Base-by-base conservation (phyloP, 2,329 filamentous ascomycete species). In the Thelonectria rubi region DNA sequence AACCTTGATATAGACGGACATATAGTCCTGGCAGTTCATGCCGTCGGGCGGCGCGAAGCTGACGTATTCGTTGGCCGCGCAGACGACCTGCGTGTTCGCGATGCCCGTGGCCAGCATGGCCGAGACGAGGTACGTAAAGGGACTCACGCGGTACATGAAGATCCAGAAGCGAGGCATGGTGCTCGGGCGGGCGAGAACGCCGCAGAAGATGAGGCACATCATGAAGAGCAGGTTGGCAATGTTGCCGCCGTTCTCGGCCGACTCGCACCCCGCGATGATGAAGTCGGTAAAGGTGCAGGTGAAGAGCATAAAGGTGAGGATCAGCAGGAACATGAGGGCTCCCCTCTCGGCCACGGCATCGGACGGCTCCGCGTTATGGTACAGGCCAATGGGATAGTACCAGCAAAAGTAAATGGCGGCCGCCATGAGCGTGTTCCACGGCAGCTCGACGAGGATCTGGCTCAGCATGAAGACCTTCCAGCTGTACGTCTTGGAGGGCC, bases 71-170 rank as follows among this genome's bases (percentile, higher is more conserved):
- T 90, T 91, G 6, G 74, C 65, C 0, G 91, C 86, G 75, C 93
- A 97, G 0, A 74, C 67, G 32, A 94, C 87, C 0, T 77, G 50
- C 0, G 86, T 86, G 69, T 90, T 88, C 42, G 91, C 90, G 5
- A 97, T 79, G 3, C 86, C 91, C 0, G 85, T 86, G 0, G 89
- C 84, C 0, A 94, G 76, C 79, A 97, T 88, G 20, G 88, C 91
- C 10, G 85, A 84, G 24, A 94, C 86, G 15, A 95, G 80, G 74
- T 97, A 97, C 0, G 91, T 94, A 69, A 97, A 91, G 0, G 93
- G 93, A 0, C 89, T 93, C 50, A 93, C 79, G 48, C 90, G 86
- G 77, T 94, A 94, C 71, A 72, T 68, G 26, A 72, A 70, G 40
- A 72, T 69, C 70, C 70, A 77, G 62, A 86, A 85, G 4, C 86